A percentile compares a stretch with the other conserved stretches of the same genome.
Evolutionary conservation across 1,139 yeast species (phyloP).

Genomic region (Yamadazyma oceani): DNA sequence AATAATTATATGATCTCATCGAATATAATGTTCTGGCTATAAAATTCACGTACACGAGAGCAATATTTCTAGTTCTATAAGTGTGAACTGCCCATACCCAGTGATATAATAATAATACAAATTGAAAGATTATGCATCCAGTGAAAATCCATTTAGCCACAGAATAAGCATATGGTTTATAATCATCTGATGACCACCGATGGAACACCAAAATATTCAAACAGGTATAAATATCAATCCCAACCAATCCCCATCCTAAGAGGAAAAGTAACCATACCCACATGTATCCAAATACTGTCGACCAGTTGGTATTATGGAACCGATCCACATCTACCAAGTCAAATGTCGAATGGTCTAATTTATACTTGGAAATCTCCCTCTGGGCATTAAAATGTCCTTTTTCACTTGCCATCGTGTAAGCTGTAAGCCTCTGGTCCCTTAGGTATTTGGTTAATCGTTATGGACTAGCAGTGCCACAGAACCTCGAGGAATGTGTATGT

Average conservation of each 20-base stretch:
- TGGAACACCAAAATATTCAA: slow-evolving; percentile 72
- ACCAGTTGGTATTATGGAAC: slow-evolving; percentile 55
- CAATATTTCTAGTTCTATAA: slow-evolving; percentile 62
- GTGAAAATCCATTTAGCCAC: slow-evolving; percentile 79
- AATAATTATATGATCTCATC: slow-evolving; percentile 57
- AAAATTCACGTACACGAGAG: slow-evolving; percentile 67
- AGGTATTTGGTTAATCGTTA: too few relatives aligned
- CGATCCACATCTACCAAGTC: slow-evolving; percentile 40
- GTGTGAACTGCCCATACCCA: slow-evolving; percentile 60
- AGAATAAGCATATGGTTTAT: slow-evolving; percentile 57
- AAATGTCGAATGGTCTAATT: slow-evolving; percentile 43
- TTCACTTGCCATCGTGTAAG: too few relatives aligned
- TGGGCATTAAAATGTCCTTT: slow-evolving; percentile 20
- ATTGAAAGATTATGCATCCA: slow-evolving; percentile 78
- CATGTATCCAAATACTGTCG: slow-evolving; percentile 56
- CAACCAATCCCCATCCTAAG: slow-evolving; percentile 60
- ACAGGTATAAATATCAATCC: slow-evolving; percentile 79
- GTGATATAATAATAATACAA: slow-evolving; percentile 58
- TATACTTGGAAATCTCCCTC: slow-evolving; percentile 31
- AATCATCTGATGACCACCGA: slow-evolving; percentile 64
- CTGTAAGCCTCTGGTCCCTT: too few relatives aligned
- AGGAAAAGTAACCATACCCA: slow-evolving; percentile 51
- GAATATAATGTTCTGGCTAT: slow-evolving; percentile 62
- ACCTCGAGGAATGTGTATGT: too few relatives aligned
- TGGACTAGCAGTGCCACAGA: too few relatives aligned